Base-by-base conservation (phyloP, 2,329 filamentous ascomycete genomes). In the Paecilomyces formosus region DNA sequence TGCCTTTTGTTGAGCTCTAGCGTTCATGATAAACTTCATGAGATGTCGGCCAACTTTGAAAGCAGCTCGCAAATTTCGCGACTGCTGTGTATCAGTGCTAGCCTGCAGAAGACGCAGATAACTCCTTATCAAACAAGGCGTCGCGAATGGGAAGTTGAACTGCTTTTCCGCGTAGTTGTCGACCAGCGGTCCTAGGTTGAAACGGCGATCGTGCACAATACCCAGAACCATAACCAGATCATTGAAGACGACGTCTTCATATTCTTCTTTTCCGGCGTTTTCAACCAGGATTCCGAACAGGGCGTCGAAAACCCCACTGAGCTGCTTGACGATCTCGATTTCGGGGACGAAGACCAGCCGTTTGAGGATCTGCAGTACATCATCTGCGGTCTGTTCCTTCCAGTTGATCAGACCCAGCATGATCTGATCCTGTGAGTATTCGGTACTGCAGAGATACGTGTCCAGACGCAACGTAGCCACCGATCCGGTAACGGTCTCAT, bases 21-120 rank as follows among this genome's bases (percentile, higher is more conserved):
- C 92, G 67, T 93, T 92, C 51, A 93, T 90, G 66, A 97, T 95
- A 75, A 99, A 96, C 69, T 94, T 96, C 66, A 97, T 83, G 60
- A 99, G 88, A 66, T 97, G 92, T 45, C 89, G 86, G 45, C 93
- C 92, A 28, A 99, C 93, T 72, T 99, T 99, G 77, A 97, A 92
- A 0, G 94, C 93, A 18, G 93, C 89, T 56, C 93, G 86, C 55
- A 99, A 80, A 66, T 90, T 92, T 50, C 92, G 85, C 15, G 93
- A 90, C 21, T 86, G 90, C 62, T 94, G 88, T 0, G 89, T 84
- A 65, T 97, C 92, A 0, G 89, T 87, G 1, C 91, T 90, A 53
- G 90, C 92, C 56, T 88, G 86, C 8, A 99, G 79, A 3, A 97
- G 82, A 57, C 93, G 84, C 3, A 88, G 88, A 66, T 95, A 96